Evolutionary conservation across 2,329 filamentous ascomycete species (phyloP).

Genomic region (Sporothrix euskadiensis): DNA sequence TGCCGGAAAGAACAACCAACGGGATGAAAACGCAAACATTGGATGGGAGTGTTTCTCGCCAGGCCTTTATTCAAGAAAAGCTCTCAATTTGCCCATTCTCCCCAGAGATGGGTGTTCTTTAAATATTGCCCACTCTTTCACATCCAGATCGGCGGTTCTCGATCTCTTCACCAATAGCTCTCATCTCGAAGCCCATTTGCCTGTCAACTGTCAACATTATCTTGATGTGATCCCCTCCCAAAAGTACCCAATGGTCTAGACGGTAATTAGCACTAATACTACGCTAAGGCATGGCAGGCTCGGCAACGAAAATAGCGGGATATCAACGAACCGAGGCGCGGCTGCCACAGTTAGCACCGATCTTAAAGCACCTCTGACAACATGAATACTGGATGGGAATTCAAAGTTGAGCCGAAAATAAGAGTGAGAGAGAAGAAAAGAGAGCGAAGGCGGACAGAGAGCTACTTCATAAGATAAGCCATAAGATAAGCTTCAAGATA

Average conservation of each 20-base stretch:
- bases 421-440: not conserved
- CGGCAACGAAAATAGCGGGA: slow-evolving; percentile 20
- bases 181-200: not conserved
- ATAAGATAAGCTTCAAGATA: not conserved
- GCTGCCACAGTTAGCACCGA: slow-evolving; percentile 13
- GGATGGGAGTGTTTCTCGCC: not conserved
- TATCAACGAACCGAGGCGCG: slow-evolving; percentile 4
- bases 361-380: not conserved
- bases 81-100: not conserved
- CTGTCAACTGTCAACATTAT: not conserved
- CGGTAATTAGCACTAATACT: not conserved
- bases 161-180: not conserved
- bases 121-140: not conserved
- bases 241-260: slow-evolving; percentile 5
- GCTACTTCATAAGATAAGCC: not conserved
- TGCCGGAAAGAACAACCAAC: slow-evolving; percentile 14
- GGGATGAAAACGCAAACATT: not conserved
- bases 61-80: not conserved
- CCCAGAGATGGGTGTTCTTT: not conserved
- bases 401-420: not conserved
- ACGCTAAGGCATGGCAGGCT: slow-evolving; percentile 22
- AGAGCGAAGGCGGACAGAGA: not conserved
- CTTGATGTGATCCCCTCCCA: not conserved
- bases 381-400: too few relatives aligned
- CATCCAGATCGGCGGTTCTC: not conserved